Evolutionary conservation across 73 alveolate genomes (phyloP), one percentile per base, ranked within the genome.

Genomic region (Paramecium pentaurelia): DNA sequence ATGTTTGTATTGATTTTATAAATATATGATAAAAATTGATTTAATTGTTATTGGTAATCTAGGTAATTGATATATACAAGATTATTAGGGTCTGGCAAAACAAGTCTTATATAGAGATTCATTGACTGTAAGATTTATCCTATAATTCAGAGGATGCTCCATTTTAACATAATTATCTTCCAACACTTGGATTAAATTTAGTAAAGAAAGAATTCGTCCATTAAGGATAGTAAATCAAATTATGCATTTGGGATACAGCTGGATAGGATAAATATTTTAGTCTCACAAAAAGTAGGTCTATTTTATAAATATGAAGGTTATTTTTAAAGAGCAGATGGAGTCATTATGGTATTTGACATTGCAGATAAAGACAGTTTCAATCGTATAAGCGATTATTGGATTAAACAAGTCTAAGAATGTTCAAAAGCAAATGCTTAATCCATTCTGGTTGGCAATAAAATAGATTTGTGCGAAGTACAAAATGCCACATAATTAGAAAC

Each of bases 181-280:
- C 91, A 45, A 80, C 91, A 80, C 73, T 80, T 12, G 91, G 91
- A 80, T 32, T 80, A 37, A 80, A 80, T 47, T 54, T 80, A 42
- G 71, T 45, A 6, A 80, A 80, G 58, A 80, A 80, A 20, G 91
- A 45, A 27, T 32, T 80, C 12, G 71, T 16, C 6, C 18, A 44
- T 28, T 2, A 80, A 20, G 51, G 58, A 44, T 34, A 80, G 30
- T 14, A 80, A 80, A 32, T 80, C 2, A 80, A 80, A 32, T 25
- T 80, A 45, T 80, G 91, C 22, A 45, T 80, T 7, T 80, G 91
- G 91, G 91, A 80, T 49, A 80, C 91, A 20, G 91, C 91, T 25
- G 91, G 91, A 27, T 80, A 80, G 38, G 91, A 80, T 25, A 80
- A 80, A 80, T 80, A 45, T 80, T 80, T 80, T 47, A 80, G 91